These are phyloP conservation scores for Crucibulum laeve DNA, from an alignment of 768 basidiomycete genomes.

Conservation along the genomic window DNA sequence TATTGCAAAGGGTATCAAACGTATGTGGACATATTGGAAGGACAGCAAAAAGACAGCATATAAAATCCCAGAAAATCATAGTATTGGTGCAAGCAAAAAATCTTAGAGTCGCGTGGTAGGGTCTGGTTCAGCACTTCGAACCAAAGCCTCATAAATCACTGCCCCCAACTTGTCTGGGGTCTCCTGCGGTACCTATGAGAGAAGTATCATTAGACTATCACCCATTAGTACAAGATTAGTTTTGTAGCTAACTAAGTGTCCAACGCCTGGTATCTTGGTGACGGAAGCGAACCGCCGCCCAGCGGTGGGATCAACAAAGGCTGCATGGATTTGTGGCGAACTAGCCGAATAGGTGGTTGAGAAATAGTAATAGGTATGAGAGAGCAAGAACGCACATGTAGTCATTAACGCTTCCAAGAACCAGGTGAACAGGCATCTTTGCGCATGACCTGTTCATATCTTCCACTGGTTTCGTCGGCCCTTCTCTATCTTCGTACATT, in stretches of 20 bases:
- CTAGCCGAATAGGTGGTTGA: constrained; percentile 13
- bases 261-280: constrained; percentile 18
- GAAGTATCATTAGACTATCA: neutral
- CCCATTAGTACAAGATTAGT: neutral
- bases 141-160: constrained; percentile 10
- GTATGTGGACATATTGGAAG: too few species aligned
- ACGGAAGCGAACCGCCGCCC: constrained; percentile 30
- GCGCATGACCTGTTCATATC: constrained; percentile 36
- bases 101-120: neutral
- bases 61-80: too few species aligned
- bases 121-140: neutral
- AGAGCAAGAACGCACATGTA: constrained; percentile 37
- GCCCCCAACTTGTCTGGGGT: constrained; percentile 19
- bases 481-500: constrained; percentile 61
- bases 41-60: too few species aligned
- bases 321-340: constrained; percentile 28
- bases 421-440: constrained; percentile 44
- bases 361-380: neutral
- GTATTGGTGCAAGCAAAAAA: too few species aligned
- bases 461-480: constrained; percentile 47
- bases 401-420: constrained; percentile 48
- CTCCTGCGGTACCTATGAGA: constrained; percentile 20
- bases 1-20: too few species aligned
- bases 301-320: constrained; percentile 27
- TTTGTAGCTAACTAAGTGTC: constrained; percentile 23